Conservation (phyloP, 148 eudicot species). For the Agrostemma githago region DNA sequence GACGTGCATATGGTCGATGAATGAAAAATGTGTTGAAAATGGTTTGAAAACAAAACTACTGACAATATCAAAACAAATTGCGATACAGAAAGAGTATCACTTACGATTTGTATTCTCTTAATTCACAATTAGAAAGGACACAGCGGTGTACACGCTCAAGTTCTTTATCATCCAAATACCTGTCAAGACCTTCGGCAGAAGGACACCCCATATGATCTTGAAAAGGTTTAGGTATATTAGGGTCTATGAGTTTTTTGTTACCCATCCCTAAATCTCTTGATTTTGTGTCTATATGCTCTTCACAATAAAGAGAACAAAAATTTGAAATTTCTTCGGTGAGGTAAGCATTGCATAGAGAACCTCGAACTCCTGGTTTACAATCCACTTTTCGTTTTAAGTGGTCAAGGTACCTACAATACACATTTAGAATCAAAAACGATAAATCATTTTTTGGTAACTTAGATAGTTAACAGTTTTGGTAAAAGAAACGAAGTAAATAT, state of each 20-base stretch:
- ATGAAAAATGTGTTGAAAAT: too few relatives aligned
- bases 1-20: too few relatives aligned
- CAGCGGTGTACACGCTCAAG: constrained; percentile 4
- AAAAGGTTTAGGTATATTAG: neutral
- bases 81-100: too few relatives aligned
- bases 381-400: neutral
- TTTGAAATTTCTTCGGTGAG: neutral
- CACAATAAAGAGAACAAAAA: neutral
- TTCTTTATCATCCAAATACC: neutral
- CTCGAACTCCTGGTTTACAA: neutral
- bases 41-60: too few relatives aligned
- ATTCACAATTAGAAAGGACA: neutral
- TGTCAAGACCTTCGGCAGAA: neutral
- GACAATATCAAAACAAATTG: too few relatives aligned
- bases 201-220: neutral
- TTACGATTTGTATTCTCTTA: neutral
- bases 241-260: neutral
- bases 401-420: neutral
- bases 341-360: constrained; percentile 6
- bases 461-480: too few relatives aligned
- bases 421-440: too few relatives aligned
- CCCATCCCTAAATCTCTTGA: neutral
- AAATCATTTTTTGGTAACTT: too few relatives aligned
- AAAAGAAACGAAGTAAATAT: too few relatives aligned
- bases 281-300: constrained; percentile 1